Percentiles rank a stretch among this genome's conserved stretches.
These are phyloP conservation scores for Jamesozyma gamospora DNA, from an alignment of 805 yeast species.

Conservation along the genomic window DNA sequence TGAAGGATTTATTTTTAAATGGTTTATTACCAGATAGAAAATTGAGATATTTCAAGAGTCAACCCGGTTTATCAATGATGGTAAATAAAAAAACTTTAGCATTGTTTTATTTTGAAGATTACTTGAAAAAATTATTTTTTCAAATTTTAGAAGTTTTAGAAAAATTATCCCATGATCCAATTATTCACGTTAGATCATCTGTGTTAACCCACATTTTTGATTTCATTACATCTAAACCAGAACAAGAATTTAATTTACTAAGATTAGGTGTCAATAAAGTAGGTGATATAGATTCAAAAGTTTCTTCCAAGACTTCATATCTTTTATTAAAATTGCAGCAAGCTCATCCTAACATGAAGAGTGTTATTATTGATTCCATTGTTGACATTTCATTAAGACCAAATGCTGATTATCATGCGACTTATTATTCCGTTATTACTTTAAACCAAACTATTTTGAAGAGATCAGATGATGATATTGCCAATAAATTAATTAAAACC, in stretches of 20 bases:
- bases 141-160: constrained; percentile 69
- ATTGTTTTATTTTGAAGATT: constrained; percentile 79
- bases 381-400: constrained; percentile 71
- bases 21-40: constrained; percentile 85
- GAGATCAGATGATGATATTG: constrained; percentile 64
- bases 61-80: constrained; percentile 40
- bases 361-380: constrained; percentile 65
- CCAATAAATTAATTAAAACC: constrained; percentile 72
- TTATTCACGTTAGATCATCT: constrained; percentile 74
- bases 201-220: constrained; percentile 71
- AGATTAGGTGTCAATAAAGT: constrained; percentile 85
- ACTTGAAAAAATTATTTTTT: constrained; percentile 68
- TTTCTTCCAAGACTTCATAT: constrained; percentile 79
- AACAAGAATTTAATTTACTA: constrained; percentile 87
- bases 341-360: constrained; percentile 93
- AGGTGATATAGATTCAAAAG: constrained; percentile 88
- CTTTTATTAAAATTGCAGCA: constrained; percentile 72
- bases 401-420: constrained; percentile 73
- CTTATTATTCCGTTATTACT: constrained; percentile 80
- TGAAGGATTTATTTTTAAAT: constrained; percentile 76
- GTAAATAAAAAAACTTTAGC: constrained; percentile 51
- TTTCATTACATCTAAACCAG: constrained; percentile 77
- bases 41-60: constrained; percentile 68
- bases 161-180: constrained; percentile 78
- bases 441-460: constrained; percentile 88